These are phyloP conservation scores for Salisapilia sapeloensis DNA, from an alignment of 352 stramenopile genomes.

Conservation along the genomic window DNA sequence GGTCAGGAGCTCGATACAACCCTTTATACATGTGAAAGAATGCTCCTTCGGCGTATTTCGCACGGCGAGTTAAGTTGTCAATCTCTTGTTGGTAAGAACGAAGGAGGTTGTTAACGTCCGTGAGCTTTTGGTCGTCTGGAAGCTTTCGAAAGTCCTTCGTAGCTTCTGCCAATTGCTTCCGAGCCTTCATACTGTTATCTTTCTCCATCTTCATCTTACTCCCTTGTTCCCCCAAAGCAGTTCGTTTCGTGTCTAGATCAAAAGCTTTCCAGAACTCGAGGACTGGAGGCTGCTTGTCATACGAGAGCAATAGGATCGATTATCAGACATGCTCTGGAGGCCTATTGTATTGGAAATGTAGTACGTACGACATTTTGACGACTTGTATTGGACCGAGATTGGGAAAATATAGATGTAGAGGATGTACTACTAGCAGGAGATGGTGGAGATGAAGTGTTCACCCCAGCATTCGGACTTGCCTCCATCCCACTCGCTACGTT, in stretches of 20 bases:
- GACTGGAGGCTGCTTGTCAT: constrained; percentile 35
- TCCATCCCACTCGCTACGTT: no score
- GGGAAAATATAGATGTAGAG: no score
- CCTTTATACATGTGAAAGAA: constrained; percentile 82
- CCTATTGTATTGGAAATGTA: no score
- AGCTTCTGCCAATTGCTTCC: constrained; percentile 73
- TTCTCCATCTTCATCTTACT: constrained; percentile 74
- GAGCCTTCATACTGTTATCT: constrained; percentile 50
- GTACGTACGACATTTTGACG: no score
- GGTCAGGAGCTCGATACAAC: constrained; percentile 76
- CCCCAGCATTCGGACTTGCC: no score
- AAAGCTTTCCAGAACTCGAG: constrained; percentile 78
- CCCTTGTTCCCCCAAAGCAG: constrained; percentile 57
- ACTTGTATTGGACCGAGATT: no score
- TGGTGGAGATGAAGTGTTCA: no score
- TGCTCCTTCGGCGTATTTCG: constrained; percentile 82
- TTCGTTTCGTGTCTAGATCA: constrained; percentile 75
- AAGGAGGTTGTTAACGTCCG: constrained; percentile 34
- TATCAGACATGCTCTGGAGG: no score
- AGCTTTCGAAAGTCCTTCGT: constrained; percentile 75
- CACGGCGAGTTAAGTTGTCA: constrained; percentile 80
- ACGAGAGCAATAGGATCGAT: no score
- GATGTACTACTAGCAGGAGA: no score
- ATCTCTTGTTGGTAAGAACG: constrained; percentile 87
- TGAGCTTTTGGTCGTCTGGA: constrained; percentile 50